Evolutionary conservation across 495 filamentous ascomycete genomes (phyloP).

Genomic region (Oleoguttula mirabilis): DNA sequence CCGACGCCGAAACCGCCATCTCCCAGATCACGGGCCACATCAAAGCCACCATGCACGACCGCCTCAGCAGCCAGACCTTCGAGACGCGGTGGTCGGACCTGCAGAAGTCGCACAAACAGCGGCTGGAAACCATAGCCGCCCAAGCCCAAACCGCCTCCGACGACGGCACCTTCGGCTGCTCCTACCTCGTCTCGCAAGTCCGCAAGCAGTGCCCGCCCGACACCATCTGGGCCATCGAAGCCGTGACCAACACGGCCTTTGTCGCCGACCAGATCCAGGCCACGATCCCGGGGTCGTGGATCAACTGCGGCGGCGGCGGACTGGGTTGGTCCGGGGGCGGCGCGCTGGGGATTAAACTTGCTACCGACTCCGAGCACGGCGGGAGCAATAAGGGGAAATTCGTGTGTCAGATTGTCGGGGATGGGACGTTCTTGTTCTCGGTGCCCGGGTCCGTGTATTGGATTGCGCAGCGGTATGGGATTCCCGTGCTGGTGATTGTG

Average conservation of each 20-base stretch:
- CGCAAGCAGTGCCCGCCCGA: constrained; percentile 49
- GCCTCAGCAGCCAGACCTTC: constrained; percentile 22
- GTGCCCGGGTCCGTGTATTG: constrained; percentile 88
- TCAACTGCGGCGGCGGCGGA: constrained; percentile 90
- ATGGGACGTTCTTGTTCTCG: constrained; percentile 79
- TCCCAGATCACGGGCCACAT: constrained; percentile 53
- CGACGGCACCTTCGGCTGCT: constrained; percentile 56
- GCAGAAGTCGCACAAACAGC: constrained; percentile 45
- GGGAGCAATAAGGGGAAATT: constrained; percentile 50
- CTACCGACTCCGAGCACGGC: constrained; percentile 46
- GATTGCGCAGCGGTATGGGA: constrained; percentile 75
- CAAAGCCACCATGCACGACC: constrained; percentile 31
- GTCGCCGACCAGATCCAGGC: constrained; percentile 75
- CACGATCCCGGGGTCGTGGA: constrained; percentile 66
- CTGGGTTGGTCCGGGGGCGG: constrained; percentile 93
- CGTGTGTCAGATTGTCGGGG: constrained; percentile 85
- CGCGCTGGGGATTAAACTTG: constrained; percentile 73
- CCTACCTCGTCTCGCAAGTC: constrained; percentile 56
- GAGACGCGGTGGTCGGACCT: constrained; percentile 43
- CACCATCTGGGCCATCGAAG: constrained; percentile 77
- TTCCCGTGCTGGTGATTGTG: constrained; percentile 81
- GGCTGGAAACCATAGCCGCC: constrained; percentile 45
- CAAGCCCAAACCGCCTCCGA: constrained; percentile 39
- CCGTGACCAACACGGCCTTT: constrained; percentile 69
- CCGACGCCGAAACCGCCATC: constrained; percentile 57